Evolutionary conservation across 2,329 filamentous ascomycete genomes (phyloP).

Genomic region (Cladosporium sp.): DNA sequence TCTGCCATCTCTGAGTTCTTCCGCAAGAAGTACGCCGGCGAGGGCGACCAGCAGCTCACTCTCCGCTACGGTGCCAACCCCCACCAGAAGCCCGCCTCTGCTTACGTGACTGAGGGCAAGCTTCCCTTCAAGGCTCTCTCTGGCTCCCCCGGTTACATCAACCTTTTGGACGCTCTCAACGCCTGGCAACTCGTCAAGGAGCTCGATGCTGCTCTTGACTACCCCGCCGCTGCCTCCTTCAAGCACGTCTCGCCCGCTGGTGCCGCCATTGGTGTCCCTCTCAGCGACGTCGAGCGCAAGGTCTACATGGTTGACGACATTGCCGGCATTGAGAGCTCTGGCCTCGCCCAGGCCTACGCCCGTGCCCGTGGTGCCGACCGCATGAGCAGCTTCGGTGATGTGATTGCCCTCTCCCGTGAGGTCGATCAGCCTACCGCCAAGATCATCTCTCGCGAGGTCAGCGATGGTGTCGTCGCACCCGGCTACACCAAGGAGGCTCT

Average conservation of each 20-base stretch:
- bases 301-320: constrained; percentile 99
- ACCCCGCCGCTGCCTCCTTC: constrained; percentile 92
- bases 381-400: constrained; percentile 97
- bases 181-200: constrained; percentile 97
- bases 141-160: constrained; percentile 93
- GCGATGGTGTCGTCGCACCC: constrained; percentile 91
- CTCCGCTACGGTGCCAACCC: constrained; percentile 96
- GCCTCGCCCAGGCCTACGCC: constrained; percentile 89
- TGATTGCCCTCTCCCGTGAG: constrained; percentile 86
- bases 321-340: constrained; percentile 77
- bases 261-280: constrained; percentile 84
- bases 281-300: constrained; percentile 84
- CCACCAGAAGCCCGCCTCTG: constrained; percentile 93
- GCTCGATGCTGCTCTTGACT: constrained; percentile 79
- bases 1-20: constrained; percentile 94
- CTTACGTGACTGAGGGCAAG: constrained; percentile 66
- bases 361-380: constrained; percentile 92
- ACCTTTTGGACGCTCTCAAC: constrained; percentile 92
- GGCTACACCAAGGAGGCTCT: constrained; percentile 81
- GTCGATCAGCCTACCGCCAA: constrained; percentile 91
- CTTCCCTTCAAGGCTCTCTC: constrained; percentile 93
- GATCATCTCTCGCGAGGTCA: constrained; percentile 97
- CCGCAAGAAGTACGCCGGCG: constrained; percentile 89
- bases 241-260: constrained; percentile 98
- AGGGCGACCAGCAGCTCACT: constrained; percentile 75